These are phyloP conservation scores for Colletotrichum caudatum DNA, from an alignment of 2,329 filamentous ascomycete species.

Conservation along the genomic window DNA sequence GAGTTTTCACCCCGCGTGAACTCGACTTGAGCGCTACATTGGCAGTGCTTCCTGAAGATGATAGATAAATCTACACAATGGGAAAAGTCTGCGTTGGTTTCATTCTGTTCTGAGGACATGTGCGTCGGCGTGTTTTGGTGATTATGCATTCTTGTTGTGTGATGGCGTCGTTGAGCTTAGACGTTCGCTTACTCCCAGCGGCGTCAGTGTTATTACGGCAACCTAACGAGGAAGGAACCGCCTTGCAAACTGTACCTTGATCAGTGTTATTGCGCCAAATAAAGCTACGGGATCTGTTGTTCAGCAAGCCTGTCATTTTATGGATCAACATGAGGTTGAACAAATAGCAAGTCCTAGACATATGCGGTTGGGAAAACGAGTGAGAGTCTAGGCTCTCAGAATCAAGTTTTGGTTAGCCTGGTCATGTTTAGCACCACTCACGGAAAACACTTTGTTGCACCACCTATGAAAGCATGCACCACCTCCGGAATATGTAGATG, in stretches of 20 bases:
- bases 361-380: not conserved
- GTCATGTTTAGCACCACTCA: not conserved
- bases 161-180: not conserved
- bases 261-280: too few species aligned
- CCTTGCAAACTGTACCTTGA: too few species aligned
- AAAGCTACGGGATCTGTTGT: too few species aligned
- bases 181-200: not conserved
- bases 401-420: not conserved
- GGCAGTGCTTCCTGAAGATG: not conserved
- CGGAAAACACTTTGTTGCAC: accelerated
- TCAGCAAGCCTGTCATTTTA: too few species aligned
- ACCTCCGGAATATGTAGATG: not conserved
- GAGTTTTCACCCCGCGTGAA: too few species aligned
- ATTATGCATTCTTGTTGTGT: not conserved
- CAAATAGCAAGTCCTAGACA: too few species aligned
- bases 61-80: not conserved
- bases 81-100: not conserved
- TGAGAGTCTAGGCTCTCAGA: not conserved
- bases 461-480: not conserved
- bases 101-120: not conserved
- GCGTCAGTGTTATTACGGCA: too few species aligned
- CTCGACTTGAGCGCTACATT: not conserved
- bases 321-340: too few species aligned
- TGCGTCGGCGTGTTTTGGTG: too few species aligned
- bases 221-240: too few species aligned